A percentile compares a stretch with the other conserved stretches of the same genome.
Conservation (phyloP, 225 moss, liverwort and hornwort genomes). For the Takakia lepidozioides region DNA sequence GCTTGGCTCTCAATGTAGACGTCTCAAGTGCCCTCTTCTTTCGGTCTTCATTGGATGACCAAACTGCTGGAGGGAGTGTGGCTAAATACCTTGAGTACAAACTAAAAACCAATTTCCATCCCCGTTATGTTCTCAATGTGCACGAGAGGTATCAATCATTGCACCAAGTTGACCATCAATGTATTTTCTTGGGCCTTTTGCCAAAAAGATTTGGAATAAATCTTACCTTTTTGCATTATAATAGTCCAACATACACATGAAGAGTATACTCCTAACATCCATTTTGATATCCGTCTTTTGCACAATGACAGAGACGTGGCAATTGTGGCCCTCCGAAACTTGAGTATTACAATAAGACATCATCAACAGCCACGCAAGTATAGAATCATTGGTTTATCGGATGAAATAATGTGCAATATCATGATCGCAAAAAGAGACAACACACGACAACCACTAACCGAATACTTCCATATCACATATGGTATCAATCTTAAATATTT, state of each 20-base stretch:
- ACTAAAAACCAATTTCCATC: background rate
- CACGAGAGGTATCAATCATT: background rate
- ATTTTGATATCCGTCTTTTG: too few relatives aligned
- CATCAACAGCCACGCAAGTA: slow-evolving; percentile 24
- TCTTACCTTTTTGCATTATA: too few relatives aligned
- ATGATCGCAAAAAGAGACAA: slow-evolving; percentile 19
- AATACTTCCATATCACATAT: slow-evolving; percentile 22
- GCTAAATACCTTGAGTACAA: background rate
- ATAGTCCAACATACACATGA: too few relatives aligned
- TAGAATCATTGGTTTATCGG: slow-evolving; percentile 24
- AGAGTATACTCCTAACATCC: too few relatives aligned
- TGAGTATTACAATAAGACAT: too few relatives aligned
- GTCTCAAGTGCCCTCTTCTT: background rate
- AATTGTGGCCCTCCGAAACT: too few relatives aligned
- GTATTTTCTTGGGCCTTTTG: slow-evolving; percentile 18
- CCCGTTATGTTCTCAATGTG: too few relatives aligned
- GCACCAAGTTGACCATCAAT: background rate
- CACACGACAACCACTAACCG: background rate
- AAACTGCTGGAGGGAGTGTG: background rate
- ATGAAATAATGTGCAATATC: slow-evolving; percentile 15
- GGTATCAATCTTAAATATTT: slow-evolving; percentile 21
- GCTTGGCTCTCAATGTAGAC: slow-evolving; percentile 41
- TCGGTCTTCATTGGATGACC: background rate
- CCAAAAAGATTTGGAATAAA: slow-evolving; percentile 23
- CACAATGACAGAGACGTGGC: slow-evolving; percentile 24